Evolutionary conservation across 805 yeast genomes (phyloP).

Genomic region (Candida gorgasii): DNA sequence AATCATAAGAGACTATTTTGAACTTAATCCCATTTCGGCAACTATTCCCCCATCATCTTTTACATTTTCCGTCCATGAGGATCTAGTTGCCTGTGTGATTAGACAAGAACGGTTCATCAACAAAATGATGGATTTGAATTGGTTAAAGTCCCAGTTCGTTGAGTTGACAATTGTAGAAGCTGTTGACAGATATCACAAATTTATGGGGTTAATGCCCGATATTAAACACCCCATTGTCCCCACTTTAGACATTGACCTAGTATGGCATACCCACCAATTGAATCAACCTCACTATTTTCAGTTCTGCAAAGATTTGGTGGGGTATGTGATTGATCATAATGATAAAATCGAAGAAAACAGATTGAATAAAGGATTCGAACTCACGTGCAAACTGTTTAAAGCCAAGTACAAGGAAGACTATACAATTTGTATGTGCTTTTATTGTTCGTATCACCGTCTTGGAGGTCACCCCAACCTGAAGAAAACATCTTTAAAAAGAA

Average conservation of each 20-base stretch:
- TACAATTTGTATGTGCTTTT: background rate
- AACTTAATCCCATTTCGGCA: background rate
- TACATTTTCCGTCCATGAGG: slow-evolving; percentile 10
- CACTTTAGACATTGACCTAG: slow-evolving; percentile 7
- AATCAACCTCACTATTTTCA: background rate
- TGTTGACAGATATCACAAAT: slow-evolving; percentile 19
- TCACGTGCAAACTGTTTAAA: slow-evolving; percentile 11
- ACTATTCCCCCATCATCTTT: background rate
- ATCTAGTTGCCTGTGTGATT: slow-evolving; percentile 26
- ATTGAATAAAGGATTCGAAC: slow-evolving; percentile 18
- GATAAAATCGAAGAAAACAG: slow-evolving; percentile 24
- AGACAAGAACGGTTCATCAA: slow-evolving; percentile 24
- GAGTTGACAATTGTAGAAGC: slow-evolving; percentile 22
- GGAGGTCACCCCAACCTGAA: background rate
- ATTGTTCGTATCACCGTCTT: background rate
- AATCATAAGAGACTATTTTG: slow-evolving; percentile 21
- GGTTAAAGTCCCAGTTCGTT: background rate
- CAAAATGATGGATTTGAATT: slow-evolving; percentile 16
- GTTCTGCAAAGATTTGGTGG: slow-evolving; percentile 5
- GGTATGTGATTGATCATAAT: slow-evolving; percentile 18
- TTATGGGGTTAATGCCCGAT: slow-evolving; percentile 14
- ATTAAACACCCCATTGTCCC: slow-evolving; percentile 6
- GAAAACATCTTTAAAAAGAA: background rate
- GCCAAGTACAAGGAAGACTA: background rate
- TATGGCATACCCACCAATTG: slow-evolving; percentile 10